phyloP scores from a whole-genome alignment of 2,329 filamentous ascomycete species.

The Blastomyces silverae region DNA sequence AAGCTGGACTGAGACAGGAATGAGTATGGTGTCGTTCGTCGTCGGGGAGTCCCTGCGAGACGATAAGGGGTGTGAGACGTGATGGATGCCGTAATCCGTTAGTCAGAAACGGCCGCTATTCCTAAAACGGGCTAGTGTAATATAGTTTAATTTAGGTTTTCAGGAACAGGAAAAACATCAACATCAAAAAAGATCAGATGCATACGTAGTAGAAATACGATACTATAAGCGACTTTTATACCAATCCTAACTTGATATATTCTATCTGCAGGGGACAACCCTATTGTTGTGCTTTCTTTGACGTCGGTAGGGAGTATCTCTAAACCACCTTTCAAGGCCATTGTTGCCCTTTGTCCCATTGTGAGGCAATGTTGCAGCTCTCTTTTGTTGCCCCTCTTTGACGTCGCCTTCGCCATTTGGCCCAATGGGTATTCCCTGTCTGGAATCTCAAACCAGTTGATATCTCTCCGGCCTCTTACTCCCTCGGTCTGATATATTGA shows the following conservation, averaged over 20 bases:
- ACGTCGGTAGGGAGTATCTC: not conserved
- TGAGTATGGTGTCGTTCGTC: not conserved
- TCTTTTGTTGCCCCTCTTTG: not conserved
- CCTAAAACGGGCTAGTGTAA: not conserved
- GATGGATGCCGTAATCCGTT: constrained; percentile 2
- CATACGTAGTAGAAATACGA: no score
- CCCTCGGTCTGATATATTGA: not conserved
- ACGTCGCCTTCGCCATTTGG: not conserved
- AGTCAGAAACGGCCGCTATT: not conserved
- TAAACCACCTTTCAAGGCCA: not conserved
- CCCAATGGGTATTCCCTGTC: not conserved
- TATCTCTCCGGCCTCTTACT: not conserved
- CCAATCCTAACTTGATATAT: not conserved
- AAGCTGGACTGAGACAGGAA: not conserved
- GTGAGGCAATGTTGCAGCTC: not conserved
- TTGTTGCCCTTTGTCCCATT: not conserved
- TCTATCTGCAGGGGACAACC: not conserved
- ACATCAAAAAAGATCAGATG: not conserved
- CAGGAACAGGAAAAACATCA: constrained; percentile 12
- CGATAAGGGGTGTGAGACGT: constrained; percentile 4
- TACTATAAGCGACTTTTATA: no score
- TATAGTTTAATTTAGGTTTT: not conserved
- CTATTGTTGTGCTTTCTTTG: not conserved
- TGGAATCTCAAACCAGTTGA: not conserved
- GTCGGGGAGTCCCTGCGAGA: not conserved